These are phyloP conservation scores for Epichloe coenophiala DNA, from an alignment of 2,329 filamentous ascomycete species.

Conservation along the genomic window DNA sequence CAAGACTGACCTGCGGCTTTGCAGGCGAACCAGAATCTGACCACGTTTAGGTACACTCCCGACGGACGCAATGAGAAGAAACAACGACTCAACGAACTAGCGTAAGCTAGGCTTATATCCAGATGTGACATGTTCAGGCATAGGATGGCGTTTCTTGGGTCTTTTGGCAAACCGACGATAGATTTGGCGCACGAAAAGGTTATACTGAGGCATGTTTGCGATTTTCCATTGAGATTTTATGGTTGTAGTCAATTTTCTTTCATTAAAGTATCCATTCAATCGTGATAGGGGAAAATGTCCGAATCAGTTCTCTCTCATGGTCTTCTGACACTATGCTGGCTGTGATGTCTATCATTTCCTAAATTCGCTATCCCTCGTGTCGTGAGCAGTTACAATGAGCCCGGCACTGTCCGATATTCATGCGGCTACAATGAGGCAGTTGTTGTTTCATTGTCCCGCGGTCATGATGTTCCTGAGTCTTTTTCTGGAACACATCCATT, in stretches of 20 bases:
- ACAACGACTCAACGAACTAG: constrained; percentile 24
- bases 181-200: constrained; percentile 16
- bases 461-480: too few relatives aligned
- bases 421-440: too few relatives aligned
- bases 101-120: constrained; percentile 10
- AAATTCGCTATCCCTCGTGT: too few relatives aligned
- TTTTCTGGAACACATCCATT: neutral
- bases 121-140: constrained; percentile 12
- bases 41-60: constrained; percentile 39
- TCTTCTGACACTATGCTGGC: too few relatives aligned
- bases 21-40: neutral
- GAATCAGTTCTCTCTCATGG: too few relatives aligned
- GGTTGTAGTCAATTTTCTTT: neutral
- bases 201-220: neutral
- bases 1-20: neutral
- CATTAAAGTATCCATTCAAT: neutral
- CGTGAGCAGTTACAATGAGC: too few relatives aligned
- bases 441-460: too few relatives aligned
- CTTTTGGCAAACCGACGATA: constrained; percentile 9
- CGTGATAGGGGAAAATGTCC: too few relatives aligned
- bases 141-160: constrained; percentile 19
- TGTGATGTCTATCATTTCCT: too few relatives aligned
- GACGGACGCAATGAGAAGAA: constrained; percentile 52
- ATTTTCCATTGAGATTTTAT: neutral
- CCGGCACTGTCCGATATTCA: too few relatives aligned